These are phyloP conservation scores for Plectosphaerella cucumerina DNA, from an alignment of 2,329 filamentous ascomycete species.

Conservation along the genomic window DNA sequence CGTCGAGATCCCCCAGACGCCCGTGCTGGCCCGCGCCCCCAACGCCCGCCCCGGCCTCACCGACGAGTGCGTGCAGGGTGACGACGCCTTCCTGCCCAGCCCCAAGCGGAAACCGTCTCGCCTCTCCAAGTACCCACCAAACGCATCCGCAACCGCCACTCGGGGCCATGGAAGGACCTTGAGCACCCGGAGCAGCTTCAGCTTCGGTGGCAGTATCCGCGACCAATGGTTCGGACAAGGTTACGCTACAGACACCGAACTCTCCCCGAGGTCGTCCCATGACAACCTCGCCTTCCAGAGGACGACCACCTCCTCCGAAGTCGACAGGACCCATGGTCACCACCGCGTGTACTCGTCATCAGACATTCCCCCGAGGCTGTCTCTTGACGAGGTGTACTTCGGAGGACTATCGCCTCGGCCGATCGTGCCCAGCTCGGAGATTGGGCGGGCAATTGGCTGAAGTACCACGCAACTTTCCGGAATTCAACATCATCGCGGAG, in stretches of 20 bases:
- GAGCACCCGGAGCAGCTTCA: conserved; percentile 41
- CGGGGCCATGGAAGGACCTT: conserved; percentile 32
- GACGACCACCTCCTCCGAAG: conserved; percentile 1
- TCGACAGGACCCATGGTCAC: conserved; percentile 15
- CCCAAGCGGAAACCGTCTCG: conserved; percentile 50
- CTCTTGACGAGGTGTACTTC: conserved; percentile 35
- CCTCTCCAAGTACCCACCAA: conserved; percentile 43
- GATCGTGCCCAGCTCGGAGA: conserved; percentile 39
- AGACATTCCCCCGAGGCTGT: conserved; percentile 37
- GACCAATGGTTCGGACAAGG: conserved; percentile 36
- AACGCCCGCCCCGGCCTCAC: conserved; percentile 60
- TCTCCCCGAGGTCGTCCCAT: conserved; percentile 29
- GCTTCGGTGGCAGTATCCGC: conserved; percentile 34
- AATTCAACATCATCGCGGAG: no score
- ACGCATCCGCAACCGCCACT: conserved; percentile 14
- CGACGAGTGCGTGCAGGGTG: conserved; percentile 56
- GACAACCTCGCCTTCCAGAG: conserved; percentile 16
- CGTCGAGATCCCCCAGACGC: conserved; percentile 41
- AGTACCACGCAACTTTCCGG: not conserved
- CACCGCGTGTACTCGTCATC: conserved; percentile 39
- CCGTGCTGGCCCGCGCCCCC: conserved; percentile 55
- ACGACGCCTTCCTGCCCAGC: conserved; percentile 51
- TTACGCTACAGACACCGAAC: conserved; percentile 27
- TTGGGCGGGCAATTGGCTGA: conserved; percentile 54
- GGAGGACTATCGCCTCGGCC: conserved; percentile 47